Evolutionary conservation across 2,329 filamentous ascomycete species (phyloP).

Genomic region (Penicillium verrucosum): DNA sequence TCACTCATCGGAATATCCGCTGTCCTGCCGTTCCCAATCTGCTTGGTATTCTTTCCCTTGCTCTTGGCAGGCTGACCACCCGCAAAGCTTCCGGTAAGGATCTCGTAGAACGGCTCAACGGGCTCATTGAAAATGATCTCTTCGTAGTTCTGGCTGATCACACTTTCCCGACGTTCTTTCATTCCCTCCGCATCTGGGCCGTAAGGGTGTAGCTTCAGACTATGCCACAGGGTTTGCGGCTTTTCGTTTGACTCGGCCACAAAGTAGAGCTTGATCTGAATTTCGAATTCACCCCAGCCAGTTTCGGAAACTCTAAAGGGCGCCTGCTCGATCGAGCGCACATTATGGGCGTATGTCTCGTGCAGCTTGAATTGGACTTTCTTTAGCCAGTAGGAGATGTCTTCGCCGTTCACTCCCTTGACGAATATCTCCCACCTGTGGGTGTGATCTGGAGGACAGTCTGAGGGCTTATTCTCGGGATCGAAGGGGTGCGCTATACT

Average conservation of each 20-base stretch:
- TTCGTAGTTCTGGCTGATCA: slow-evolving; percentile 81
- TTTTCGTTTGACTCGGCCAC: slow-evolving; percentile 85
- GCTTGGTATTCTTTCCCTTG: slow-evolving; percentile 55
- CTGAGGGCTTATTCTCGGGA: slow-evolving; percentile 69
- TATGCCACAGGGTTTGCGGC: slow-evolving; percentile 91
- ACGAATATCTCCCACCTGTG: slow-evolving; percentile 97
- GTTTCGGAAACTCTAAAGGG: slow-evolving; percentile 87
- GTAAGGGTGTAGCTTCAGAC: slow-evolving; percentile 85
- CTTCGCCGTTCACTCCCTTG: slow-evolving; percentile 80
- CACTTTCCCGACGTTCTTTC: slow-evolving; percentile 61
- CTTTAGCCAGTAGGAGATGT: slow-evolving; percentile 92
- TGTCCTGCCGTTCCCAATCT: slow-evolving; percentile 56
- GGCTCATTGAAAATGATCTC: slow-evolving; percentile 98
- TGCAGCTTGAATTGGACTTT: slow-evolving; percentile 98
- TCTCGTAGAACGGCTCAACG: slow-evolving; percentile 84
- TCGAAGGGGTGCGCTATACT: slow-evolving; percentile 77
- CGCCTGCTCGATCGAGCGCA: slow-evolving; percentile 77
- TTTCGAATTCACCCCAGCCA: slow-evolving; percentile 97
- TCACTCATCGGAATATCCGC: slow-evolving; percentile 71
- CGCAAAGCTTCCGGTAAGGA: slow-evolving; percentile 68
- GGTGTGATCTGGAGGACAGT: slow-evolving; percentile 84
- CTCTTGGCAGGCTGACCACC: slow-evolving; percentile 50
- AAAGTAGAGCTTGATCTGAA: slow-evolving; percentile 93
- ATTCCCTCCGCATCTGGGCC: slow-evolving; percentile 72
- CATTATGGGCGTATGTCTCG: slow-evolving; percentile 89